Percentiles rank a stretch among this genome's conserved stretches.
These are phyloP conservation scores for Vigna angularis DNA, from an alignment of 306 rosid genomes.

Conservation along the genomic window DNA sequence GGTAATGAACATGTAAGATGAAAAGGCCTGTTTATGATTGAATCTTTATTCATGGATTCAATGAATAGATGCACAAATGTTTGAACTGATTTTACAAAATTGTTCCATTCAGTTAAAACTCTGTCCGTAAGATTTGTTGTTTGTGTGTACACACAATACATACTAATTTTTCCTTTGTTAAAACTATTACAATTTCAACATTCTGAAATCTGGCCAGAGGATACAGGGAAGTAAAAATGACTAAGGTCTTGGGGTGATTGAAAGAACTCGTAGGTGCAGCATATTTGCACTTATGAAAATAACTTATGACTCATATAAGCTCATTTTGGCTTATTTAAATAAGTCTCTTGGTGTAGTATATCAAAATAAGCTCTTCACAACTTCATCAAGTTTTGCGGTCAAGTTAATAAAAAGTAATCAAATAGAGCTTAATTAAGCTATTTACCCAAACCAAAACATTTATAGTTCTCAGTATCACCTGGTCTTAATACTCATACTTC, in stretches of 20 bases:
- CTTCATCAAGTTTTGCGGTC: not conserved
- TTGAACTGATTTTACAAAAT: conserved; percentile 19
- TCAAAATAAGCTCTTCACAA: not conserved
- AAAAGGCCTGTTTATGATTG: not conserved
- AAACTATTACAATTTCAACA: not conserved
- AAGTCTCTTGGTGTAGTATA: no score
- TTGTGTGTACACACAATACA: not conserved
- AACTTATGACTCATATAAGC: not conserved
- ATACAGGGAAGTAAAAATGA: conserved; percentile 3
- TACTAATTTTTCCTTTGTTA: not conserved
- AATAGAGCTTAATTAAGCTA: not conserved
- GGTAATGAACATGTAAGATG: not conserved
- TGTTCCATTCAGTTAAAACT: conserved; percentile 15
- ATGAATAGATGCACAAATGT: conserved; percentile 72
- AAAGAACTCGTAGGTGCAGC: not conserved
- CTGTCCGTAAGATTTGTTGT: conserved; percentile 9
- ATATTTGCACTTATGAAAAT: not conserved
- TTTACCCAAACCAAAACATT: not conserved
- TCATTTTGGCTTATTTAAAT: not conserved
- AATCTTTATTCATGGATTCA: conserved; percentile 80
- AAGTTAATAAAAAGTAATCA: not conserved
- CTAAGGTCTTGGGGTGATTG: not conserved
- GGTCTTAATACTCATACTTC: conserved; percentile 4
- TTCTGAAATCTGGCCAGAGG: not conserved
- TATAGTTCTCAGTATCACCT: conserved; percentile 3